phyloP scores from a whole-genome alignment of 495 filamentous ascomycete genomes.

The Penicillium taxi region DNA sequence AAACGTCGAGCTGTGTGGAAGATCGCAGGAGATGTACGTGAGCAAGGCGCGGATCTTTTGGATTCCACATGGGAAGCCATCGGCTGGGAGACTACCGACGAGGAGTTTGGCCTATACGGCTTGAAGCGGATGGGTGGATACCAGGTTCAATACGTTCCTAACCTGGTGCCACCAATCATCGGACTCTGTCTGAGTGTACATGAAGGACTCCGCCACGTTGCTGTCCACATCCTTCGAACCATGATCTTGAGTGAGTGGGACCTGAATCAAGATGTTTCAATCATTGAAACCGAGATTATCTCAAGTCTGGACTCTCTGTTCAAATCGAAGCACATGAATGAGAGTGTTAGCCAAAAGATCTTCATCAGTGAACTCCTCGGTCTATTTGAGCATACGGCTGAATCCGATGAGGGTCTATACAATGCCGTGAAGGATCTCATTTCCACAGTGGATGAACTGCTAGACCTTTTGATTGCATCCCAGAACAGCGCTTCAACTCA shows the following conservation, averaged over 20 bases:
- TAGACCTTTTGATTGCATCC: slow-evolving; percentile 89
- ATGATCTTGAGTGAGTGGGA: slow-evolving; percentile 99
- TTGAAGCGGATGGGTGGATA: slow-evolving; percentile 85
- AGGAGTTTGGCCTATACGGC: slow-evolving; percentile 66
- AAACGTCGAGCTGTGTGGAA: slow-evolving; percentile 96
- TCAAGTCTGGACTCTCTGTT: slow-evolving; percentile 89
- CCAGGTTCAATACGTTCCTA: slow-evolving; percentile 96
- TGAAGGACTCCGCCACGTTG: slow-evolving; percentile 79
- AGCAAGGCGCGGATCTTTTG: slow-evolving; percentile 80
- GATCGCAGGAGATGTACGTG: slow-evolving; percentile 92
- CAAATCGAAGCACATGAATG: slow-evolving; percentile 77
- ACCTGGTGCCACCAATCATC: slow-evolving; percentile 82
- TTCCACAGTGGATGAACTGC: slow-evolving; percentile 75
- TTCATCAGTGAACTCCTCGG: slow-evolving; percentile 81
- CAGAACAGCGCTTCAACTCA: slow-evolving; percentile 72
- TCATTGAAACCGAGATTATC: slow-evolving; percentile 94
- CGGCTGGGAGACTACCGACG: slow-evolving; percentile 83
- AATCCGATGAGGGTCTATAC: slow-evolving; percentile 65
- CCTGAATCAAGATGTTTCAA: slow-evolving; percentile 82
- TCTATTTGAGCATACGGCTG: slow-evolving; percentile 65
- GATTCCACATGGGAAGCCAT: slow-evolving; percentile 88
- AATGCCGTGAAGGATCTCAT: slow-evolving; percentile 70
- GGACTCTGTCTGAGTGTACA: slow-evolving; percentile 94
- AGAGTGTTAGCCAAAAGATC: slow-evolving; percentile 83
- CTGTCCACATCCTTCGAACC: slow-evolving; percentile 85